Evolutionary conservation across 2,329 filamentous ascomycete species (phyloP).

Genomic region (Aspergillus floridensis): DNA sequence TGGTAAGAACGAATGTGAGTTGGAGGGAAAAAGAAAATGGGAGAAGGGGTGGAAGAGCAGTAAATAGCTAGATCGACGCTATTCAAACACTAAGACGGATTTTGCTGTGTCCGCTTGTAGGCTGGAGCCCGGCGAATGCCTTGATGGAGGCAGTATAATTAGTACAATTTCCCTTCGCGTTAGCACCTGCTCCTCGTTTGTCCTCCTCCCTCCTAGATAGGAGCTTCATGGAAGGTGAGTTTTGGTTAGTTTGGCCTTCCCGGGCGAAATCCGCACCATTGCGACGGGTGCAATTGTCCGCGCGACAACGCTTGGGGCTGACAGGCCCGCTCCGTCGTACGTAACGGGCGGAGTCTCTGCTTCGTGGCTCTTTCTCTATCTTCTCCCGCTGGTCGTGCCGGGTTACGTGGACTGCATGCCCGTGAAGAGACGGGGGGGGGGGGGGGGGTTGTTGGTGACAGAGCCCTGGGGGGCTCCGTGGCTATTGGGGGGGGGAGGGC

Average conservation of each 20-base stretch:
- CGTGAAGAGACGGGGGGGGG: neutral
- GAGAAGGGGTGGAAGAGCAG: neutral
- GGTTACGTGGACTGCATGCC: neutral
- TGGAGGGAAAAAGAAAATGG: neutral
- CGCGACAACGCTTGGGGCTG: neutral
- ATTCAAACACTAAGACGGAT: neutral
- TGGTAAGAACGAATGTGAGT: neutral
- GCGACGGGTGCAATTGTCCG: neutral
- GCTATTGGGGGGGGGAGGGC: too few relatives aligned
- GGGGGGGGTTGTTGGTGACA: too few relatives aligned
- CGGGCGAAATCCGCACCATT: neutral
- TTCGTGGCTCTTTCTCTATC: neutral
- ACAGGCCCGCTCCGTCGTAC: neutral
- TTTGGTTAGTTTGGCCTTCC: neutral
- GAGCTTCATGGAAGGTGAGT: neutral
- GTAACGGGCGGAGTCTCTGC: constrained; percentile 2
- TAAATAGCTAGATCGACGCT: constrained; percentile 2
- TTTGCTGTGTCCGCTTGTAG: neutral
- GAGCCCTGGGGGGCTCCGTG: too few relatives aligned
- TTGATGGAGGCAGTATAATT: too few relatives aligned
- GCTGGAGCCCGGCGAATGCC: neutral
- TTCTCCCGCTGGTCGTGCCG: neutral
- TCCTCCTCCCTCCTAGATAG: neutral
- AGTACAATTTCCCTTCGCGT: too few relatives aligned
- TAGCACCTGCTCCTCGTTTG: too few relatives aligned